Evolutionary conservation across 495 filamentous ascomycete species (phyloP).

Genomic region (Letharia columbiana): DNA sequence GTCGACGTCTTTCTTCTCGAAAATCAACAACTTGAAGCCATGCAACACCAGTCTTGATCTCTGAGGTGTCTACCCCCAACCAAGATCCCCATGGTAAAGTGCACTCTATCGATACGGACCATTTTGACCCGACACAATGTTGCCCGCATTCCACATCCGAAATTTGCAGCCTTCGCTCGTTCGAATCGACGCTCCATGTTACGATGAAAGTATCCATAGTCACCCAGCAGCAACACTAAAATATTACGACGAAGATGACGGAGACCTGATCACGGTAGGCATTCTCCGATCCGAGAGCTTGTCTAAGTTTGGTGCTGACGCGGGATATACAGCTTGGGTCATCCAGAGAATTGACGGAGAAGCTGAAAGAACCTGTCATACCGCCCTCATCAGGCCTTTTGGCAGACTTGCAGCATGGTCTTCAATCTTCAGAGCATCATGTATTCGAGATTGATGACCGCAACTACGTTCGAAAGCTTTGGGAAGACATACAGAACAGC

Average conservation of each 20-base stretch:
- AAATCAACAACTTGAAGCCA: too few species aligned
- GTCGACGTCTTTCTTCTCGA: too few species aligned
- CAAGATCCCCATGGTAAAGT: background rate
- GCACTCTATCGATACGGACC: background rate
- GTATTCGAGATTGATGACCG: conserved; percentile 16
- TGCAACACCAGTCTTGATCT: background rate
- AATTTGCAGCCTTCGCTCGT: conserved; percentile 30
- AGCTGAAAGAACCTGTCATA: conserved; percentile 38
- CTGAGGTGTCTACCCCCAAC: background rate
- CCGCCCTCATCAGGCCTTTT: conserved; percentile 4
- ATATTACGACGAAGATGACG: conserved; percentile 49
- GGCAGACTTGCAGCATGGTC: conserved; percentile 14
- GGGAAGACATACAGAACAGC: conserved; percentile 11
- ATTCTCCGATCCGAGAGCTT: background rate
- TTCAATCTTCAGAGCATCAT: background rate
- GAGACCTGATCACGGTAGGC: conserved; percentile 43
- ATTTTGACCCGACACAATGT: conserved; percentile 18
- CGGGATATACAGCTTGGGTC: conserved; percentile 39
- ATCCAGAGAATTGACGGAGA: conserved; percentile 42
- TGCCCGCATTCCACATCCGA: conserved; percentile 32
- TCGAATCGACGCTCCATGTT: conserved; percentile 37
- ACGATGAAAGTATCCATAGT: conserved; percentile 40
- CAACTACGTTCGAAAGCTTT: conserved; percentile 6
- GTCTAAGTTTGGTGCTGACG: conserved; percentile 14
- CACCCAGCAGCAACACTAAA: conserved; percentile 44